Evolutionary conservation across 2,329 filamentous ascomycete species (phyloP).

Genomic region (Alternaria solani): DNA sequence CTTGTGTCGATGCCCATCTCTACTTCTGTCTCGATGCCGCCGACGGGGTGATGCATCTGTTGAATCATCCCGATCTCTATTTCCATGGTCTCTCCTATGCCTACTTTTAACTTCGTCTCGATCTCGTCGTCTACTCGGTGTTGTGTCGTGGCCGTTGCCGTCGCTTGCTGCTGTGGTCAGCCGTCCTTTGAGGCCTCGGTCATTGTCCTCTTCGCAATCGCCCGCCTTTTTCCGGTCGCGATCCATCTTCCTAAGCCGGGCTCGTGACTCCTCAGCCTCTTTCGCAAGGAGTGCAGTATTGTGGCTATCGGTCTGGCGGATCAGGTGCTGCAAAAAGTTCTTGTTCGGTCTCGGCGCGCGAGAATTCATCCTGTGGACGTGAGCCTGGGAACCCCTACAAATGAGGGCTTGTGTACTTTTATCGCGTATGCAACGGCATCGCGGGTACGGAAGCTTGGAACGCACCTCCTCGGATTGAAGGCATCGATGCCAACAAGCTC

Average conservation of each 20-base stretch:
- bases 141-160: conserved; percentile 26
- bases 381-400: not conserved
- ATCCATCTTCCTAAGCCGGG: conserved; percentile 66
- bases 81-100: conserved; percentile 9
- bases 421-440: conserved; percentile 6
- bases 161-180: conserved; percentile 30
- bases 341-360: conserved; percentile 88
- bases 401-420: conserved; percentile 15
- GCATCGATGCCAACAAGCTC: conserved; percentile 77
- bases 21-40: conserved; percentile 21
- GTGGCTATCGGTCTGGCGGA: conserved; percentile 86
- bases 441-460: conserved; percentile 18
- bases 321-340: conserved; percentile 84
- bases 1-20: conserved; percentile 24
- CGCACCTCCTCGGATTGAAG: conserved; percentile 64
- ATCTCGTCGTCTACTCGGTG: conserved; percentile 26
- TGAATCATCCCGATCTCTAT: conserved; percentile 16
- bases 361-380: conserved; percentile 62
- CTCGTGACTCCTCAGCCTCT: conserved; percentile 80
- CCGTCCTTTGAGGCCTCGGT: conserved; percentile 28
- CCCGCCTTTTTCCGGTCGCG: conserved; percentile 24
- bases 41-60: conserved; percentile 2
- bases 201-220: conserved; percentile 17
- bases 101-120: conserved; percentile 28
- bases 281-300: conserved; percentile 86